Conservation (phyloP, 2,329 filamentous ascomycete species). For the Clarireedia hainanense region DNA sequence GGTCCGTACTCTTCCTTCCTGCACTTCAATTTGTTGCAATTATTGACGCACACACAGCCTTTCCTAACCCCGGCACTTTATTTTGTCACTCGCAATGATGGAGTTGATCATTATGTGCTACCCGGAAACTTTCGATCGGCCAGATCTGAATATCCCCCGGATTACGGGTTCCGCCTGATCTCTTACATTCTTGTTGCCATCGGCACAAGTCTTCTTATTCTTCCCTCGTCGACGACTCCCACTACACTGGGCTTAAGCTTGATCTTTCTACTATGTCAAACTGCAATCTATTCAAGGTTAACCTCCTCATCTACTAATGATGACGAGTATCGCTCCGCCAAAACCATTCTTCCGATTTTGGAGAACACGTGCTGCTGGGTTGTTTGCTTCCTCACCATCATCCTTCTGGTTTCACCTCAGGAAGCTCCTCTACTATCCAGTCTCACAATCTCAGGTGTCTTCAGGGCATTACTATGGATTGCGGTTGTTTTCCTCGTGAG, state of each 20-base stretch:
- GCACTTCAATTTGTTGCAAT: not conserved
- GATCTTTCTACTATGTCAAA: slow-evolving; percentile 2
- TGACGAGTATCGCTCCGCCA: not conserved
- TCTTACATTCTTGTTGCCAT: slow-evolving; percentile 6
- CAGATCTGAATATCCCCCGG: not conserved
- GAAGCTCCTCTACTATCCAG: not conserved
- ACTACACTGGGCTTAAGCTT: not conserved
- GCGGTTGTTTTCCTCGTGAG: slow-evolving; percentile 1
- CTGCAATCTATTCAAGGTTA: not conserved
- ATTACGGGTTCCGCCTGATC: not conserved
- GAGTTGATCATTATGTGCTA: not conserved
- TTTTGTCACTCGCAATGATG: not conserved
- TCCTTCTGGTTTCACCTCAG: slow-evolving; percentile 4
- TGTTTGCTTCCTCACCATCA: slow-evolving; percentile 4
- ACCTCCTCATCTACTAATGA: not conserved
- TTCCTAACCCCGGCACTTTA: slow-evolving; percentile 7
- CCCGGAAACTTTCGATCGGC: not conserved
- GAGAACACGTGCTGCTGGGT: slow-evolving; percentile 8
- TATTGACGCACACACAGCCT: not conserved
- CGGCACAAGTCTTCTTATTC: slow-evolving; percentile 4
- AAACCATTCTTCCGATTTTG: not conserved
- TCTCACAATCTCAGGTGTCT: not conserved
- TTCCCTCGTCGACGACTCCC: not conserved
- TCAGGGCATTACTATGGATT: not conserved
- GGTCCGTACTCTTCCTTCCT: not conserved